Evolutionary conservation across 179 eudicot genomes (phyloP), one percentile per base, ranked within the genome.

Genomic region (Amaranthus tricolor): DNA sequence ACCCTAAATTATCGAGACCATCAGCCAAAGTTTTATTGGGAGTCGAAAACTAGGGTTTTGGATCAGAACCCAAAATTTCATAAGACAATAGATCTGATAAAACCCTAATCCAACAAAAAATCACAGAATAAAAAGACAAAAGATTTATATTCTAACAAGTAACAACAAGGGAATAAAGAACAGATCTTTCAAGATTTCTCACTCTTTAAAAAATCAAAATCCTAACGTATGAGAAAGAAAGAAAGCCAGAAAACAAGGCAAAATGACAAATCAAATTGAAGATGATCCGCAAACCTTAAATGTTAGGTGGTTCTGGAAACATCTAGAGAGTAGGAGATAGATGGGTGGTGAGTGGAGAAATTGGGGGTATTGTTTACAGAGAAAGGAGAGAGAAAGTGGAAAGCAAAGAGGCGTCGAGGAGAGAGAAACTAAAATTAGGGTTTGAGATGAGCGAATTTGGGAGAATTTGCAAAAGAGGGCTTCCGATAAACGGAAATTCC

Each of bases 401-500:
- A 31, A 31, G 40, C 40, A 75, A 50, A 58, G 66, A 73, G 77
- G 66, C 59, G 71, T 66, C 52, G 74, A 79, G 31, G 73, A 76
- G 79, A 76, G 78, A 66, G 78, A 57, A n/a, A 66, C n/a, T 31
- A 31, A 31, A 74, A 66, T 69, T 83, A 82, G 82, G 87, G 82
- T 85, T 84, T 72, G 75, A 19, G 75, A 71, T 2, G 40, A 31
- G 40, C 40, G 40, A 74, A 75, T 31, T 31, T 31, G 40, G 40
- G 40, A 31, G 40, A 72, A 69, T 61, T 72, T 77, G 76, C 77
- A 78, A 76, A 74, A 51, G 47, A 74, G 80, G 78, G 66, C 87
- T 86, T 77, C 31, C 63, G 74, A 78, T 45, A 71, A 74, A 40
- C 7, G 9, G 67, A 66, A 71, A 73, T 58, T 74, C 7, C 6